These are phyloP conservation scores for Lactuca sativa DNA, from an alignment of 129 eudicot genomes.

Conservation along the genomic window DNA sequence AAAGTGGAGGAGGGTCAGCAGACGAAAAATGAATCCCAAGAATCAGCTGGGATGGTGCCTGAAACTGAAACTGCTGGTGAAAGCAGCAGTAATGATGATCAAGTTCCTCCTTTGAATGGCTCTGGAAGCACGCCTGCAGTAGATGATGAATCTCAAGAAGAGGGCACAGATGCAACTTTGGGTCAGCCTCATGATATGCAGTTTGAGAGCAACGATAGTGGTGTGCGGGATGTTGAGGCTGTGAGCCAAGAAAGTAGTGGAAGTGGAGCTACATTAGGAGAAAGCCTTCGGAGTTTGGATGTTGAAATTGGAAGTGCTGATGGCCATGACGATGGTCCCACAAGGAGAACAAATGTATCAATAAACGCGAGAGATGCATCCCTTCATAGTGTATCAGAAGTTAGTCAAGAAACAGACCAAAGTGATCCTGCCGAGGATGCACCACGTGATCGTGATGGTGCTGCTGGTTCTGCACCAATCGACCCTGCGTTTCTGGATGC, in stretches of 20 bases:
- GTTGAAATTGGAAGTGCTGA: constrained; percentile 99
- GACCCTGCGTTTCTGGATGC: constrained; percentile 98
- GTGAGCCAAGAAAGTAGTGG: constrained; percentile 97
- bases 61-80: constrained; percentile 35
- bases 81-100: constrained; percentile 34
- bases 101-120: constrained; percentile 11
- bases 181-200: constrained; percentile 75
- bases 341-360: constrained; percentile 61
- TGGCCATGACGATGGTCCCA: constrained; percentile 93
- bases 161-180: constrained; percentile 44
- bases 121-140: constrained; percentile 39
- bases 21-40: constrained; percentile 49
- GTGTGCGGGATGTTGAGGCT: constrained; percentile 85
- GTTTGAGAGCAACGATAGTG: constrained; percentile 73
- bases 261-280: constrained; percentile 96
- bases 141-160: constrained; percentile 39
- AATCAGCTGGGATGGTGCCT: constrained; percentile 45
- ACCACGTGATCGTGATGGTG: constrained; percentile 49
- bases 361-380: constrained; percentile 61
- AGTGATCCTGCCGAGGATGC: constrained; percentile 53
- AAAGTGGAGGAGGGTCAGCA: constrained; percentile 41
- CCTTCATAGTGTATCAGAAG: constrained; percentile 84
- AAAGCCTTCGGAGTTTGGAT: constrained; percentile 94
- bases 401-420: constrained; percentile 70
- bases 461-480: constrained; percentile 48